These are phyloP conservation scores for Neonectria faginata DNA, from an alignment of 2,329 filamentous ascomycete genomes.

Conservation along the genomic window DNA sequence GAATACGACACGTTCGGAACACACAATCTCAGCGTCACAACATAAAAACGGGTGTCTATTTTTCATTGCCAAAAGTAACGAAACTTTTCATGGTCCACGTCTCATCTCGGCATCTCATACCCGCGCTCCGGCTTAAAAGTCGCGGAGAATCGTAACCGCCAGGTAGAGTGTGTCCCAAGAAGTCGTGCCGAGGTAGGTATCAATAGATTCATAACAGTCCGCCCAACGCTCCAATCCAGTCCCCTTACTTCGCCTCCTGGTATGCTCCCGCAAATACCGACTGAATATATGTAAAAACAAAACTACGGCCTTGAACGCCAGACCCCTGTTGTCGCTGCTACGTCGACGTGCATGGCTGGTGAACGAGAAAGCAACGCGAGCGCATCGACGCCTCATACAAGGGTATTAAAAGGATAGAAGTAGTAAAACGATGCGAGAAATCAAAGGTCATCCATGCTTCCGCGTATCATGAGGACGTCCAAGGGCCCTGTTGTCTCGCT, in stretches of 20 bases:
- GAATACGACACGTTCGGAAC: not conserved
- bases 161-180: conserved; percentile 13
- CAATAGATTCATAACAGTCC: conserved; percentile 24
- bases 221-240: conserved; percentile 27
- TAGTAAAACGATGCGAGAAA: conserved; percentile 40
- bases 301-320: conserved; percentile 41
- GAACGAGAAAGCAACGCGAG: conserved; percentile 42
- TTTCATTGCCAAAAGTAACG: conserved; percentile 41
- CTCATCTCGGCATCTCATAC: conserved; percentile 26
- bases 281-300: conserved; percentile 21
- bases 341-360: conserved; percentile 37
- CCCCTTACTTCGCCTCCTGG: conserved; percentile 34
- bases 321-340: conserved; percentile 36
- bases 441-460: conserved; percentile 27
- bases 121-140: conserved; percentile 17
- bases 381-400: conserved; percentile 39
- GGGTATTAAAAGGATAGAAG: conserved; percentile 48
- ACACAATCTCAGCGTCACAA: conserved; percentile 7
- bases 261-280: conserved; percentile 29
- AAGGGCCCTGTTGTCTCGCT: not conserved
- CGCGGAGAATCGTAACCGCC: conserved; percentile 4
- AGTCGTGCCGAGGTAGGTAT: conserved; percentile 23
- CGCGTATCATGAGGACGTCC: conserved; percentile 13
- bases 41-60: conserved; percentile 34
- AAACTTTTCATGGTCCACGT: conserved; percentile 42